Conservation (phyloP, 306 rosid species). For the Castanea sativa region DNA sequence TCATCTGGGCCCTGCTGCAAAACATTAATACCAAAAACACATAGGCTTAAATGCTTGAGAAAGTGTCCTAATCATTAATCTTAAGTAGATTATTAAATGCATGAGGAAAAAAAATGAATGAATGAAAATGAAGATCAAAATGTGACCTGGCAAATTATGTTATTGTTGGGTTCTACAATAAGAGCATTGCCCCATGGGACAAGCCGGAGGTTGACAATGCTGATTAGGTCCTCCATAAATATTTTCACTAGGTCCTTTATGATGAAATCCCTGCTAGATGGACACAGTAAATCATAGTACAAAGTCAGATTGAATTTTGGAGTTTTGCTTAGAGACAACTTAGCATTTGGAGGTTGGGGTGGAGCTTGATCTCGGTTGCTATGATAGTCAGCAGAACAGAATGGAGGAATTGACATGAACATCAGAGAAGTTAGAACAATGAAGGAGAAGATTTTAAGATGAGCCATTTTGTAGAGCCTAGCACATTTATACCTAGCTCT, state of each 20-base stretch:
- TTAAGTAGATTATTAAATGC: not conserved
- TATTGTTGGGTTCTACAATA: not conserved
- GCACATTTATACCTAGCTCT: not conserved
- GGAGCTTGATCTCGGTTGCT: not conserved
- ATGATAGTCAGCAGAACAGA: not conserved
- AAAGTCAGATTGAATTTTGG: not conserved
- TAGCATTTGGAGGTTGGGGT: not conserved
- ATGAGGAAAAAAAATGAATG: not conserved
- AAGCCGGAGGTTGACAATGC: not conserved
- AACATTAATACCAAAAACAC: not conserved
- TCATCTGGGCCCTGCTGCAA: conserved; percentile 13
- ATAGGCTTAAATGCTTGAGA: no score
- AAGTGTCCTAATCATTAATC: no score
- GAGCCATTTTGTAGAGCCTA: not conserved
- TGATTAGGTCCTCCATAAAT: not conserved
- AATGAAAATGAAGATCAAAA: not conserved
- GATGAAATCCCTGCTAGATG: not conserved
- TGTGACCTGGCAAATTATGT: conserved; percentile 4
- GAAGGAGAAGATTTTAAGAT: not conserved
- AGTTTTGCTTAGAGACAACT: not conserved
- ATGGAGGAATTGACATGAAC: not conserved
- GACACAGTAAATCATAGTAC: not conserved
- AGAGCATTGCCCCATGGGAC: conserved; percentile 1
- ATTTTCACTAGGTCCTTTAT: not conserved
- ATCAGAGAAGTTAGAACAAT: not conserved